Evolutionary conservation across 306 rosid species (phyloP).

Genomic region (Cucumis cinereus): DNA sequence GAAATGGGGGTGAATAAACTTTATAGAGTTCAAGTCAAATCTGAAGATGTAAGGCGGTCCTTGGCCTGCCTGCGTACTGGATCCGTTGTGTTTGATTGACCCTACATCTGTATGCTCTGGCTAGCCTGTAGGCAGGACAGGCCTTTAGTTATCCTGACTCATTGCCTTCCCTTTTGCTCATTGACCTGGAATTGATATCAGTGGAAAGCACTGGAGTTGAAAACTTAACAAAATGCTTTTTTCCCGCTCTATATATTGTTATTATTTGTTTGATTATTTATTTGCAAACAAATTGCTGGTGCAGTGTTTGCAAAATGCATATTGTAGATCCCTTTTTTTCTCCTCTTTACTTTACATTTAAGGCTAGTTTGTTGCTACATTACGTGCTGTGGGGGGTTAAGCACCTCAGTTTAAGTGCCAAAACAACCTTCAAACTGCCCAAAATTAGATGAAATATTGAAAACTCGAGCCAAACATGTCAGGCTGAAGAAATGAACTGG

Average conservation of each 20-base stretch:
- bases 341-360: background rate
- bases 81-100: background rate
- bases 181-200: background rate
- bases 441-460: too few species aligned
- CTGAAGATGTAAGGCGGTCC: background rate
- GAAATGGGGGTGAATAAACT: background rate
- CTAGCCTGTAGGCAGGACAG: background rate
- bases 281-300: background rate
- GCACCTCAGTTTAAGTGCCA: too few species aligned
- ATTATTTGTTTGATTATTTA: background rate
- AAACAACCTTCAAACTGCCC: too few species aligned
- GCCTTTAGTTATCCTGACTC: background rate
- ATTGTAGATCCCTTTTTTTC: background rate
- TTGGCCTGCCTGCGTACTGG: background rate
- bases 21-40: background rate
- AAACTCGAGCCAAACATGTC: too few species aligned
- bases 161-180: background rate
- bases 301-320: background rate
- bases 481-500: too few species aligned
- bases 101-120: background rate
- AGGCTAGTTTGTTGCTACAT: background rate
- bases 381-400: background rate
- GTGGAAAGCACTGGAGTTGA: background rate
- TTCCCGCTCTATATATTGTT: too few species aligned
- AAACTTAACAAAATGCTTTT: background rate